These are phyloP conservation scores for Brassica nigra DNA, from an alignment of 345 rosid genomes.

Conservation along the genomic window DNA sequence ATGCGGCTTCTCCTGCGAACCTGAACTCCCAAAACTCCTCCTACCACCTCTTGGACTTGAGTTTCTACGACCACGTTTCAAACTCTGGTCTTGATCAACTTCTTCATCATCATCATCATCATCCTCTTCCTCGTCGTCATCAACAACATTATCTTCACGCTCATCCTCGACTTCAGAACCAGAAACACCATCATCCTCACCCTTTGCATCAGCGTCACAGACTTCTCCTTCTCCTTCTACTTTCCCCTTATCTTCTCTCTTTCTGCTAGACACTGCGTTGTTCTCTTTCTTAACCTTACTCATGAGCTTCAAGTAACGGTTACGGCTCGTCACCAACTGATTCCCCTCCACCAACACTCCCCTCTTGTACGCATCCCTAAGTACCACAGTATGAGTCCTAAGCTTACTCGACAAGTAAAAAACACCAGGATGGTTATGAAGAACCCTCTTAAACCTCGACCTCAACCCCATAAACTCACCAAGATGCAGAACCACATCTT, in stretches of 20 bases:
- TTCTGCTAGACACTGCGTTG: conserved; percentile 43
- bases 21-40: conserved; percentile 26
- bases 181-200: conserved; percentile 45
- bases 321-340: conserved; percentile 56
- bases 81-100: conserved; percentile 25
- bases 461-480: conserved; percentile 80
- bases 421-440: conserved; percentile 70
- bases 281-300: conserved; percentile 50
- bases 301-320: conserved; percentile 81
- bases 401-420: conserved; percentile 74
- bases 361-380: conserved; percentile 76
- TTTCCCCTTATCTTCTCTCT: conserved; percentile 45
- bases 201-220: conserved; percentile 47
- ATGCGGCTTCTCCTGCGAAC: conserved; percentile 35
- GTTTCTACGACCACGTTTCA: conserved; percentile 32
- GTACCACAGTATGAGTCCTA: conserved; percentile 72
- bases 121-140: conserved; percentile 35
- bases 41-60: conserved; percentile 30
- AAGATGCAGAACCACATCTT: conserved; percentile 53
- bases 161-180: conserved; percentile 45
- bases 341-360: conserved; percentile 67
- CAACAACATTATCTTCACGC: conserved; percentile 26
- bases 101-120: conserved; percentile 38
- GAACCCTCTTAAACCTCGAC: conserved; percentile 84
- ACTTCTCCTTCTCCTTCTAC: conserved; percentile 43